Evolutionary conservation across 1,139 yeast species (phyloP).

Genomic region (Blastobotrys raffinosifermentans): DNA sequence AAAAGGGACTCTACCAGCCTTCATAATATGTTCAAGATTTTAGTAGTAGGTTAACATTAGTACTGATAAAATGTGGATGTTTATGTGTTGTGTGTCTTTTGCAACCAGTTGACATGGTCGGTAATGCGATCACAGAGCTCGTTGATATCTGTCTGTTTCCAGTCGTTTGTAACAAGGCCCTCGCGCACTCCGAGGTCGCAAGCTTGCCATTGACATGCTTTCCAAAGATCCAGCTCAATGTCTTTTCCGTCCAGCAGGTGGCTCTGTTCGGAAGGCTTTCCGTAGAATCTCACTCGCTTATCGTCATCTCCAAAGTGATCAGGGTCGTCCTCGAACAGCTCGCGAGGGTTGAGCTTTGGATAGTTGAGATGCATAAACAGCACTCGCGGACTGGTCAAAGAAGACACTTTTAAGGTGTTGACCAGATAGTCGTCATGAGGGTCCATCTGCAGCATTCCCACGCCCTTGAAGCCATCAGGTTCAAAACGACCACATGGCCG

Average conservation of each 20-base stretch:
- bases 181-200: constrained; percentile 40
- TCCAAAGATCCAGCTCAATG: constrained; percentile 57
- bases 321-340: constrained; percentile 17
- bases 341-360: constrained; percentile 56
- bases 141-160: constrained; percentile 42
- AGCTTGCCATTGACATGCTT: constrained; percentile 49
- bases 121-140: constrained; percentile 25
- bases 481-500: constrained; percentile 38
- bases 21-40: background rate
- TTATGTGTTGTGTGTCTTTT: constrained; percentile 16
- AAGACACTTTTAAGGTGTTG: constrained; percentile 11
- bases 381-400: constrained; percentile 36
- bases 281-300: constrained; percentile 48
- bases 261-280: constrained; percentile 44
- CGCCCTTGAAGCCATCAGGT: constrained; percentile 43
- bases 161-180: constrained; percentile 42
- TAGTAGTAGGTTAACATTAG: background rate
- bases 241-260: constrained; percentile 35
- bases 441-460: constrained; percentile 71
- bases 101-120: constrained; percentile 30
- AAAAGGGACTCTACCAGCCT: constrained; percentile 37
- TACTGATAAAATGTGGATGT: background rate
- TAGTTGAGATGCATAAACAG: constrained; percentile 61
- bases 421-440: constrained; percentile 51
- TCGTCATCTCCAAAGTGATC: constrained; percentile 40